These are phyloP conservation scores for Ceratocystiopsis brevicomis DNA, from an alignment of 2,329 filamentous ascomycete genomes.

Conservation along the genomic window DNA sequence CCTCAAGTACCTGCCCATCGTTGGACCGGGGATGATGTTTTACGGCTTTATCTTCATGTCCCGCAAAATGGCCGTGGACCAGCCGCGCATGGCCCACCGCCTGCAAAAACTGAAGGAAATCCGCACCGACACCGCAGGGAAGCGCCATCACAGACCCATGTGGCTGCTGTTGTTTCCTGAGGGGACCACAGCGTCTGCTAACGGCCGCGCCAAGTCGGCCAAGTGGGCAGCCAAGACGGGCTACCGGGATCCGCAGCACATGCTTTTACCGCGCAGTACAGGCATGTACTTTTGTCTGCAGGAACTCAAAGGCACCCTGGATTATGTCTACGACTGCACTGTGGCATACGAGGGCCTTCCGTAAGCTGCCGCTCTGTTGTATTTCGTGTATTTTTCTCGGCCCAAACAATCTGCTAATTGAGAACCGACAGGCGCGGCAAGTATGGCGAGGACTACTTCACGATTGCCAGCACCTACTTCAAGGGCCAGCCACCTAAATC, in stretches of 20 bases:
- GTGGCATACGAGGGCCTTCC: constrained; percentile 88
- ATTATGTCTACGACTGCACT: constrained; percentile 84
- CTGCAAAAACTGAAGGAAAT: constrained; percentile 47
- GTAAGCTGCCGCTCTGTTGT: constrained; percentile 32
- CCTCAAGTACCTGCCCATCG: constrained; percentile 58
- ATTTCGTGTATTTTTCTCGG: too few species aligned
- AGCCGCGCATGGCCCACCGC: constrained; percentile 54
- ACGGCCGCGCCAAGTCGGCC: constrained; percentile 50
- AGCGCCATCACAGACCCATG: constrained; percentile 54
- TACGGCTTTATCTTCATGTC: constrained; percentile 84
- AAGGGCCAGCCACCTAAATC: constrained; percentile 80
- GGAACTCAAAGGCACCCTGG: constrained; percentile 53
- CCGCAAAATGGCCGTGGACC: constrained; percentile 71
- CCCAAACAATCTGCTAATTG: constrained; percentile 3
- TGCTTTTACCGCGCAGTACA: constrained; percentile 62
- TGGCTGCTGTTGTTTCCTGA: constrained; percentile 81
- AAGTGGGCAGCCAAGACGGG: constrained; percentile 62
- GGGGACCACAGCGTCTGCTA: constrained; percentile 61
- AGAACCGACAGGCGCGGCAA: constrained; percentile 40
- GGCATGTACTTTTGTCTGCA: constrained; percentile 64
- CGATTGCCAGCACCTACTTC: constrained; percentile 70
- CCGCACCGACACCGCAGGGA: constrained; percentile 33
- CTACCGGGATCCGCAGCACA: constrained; percentile 51
- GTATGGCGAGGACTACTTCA: constrained; percentile 84
- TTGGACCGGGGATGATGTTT: constrained; percentile 68